Evolutionary conservation across 2,329 filamentous ascomycete species (phyloP), one percentile per base, ranked within the genome.

Genomic region (Moelleriella libera): DNA sequence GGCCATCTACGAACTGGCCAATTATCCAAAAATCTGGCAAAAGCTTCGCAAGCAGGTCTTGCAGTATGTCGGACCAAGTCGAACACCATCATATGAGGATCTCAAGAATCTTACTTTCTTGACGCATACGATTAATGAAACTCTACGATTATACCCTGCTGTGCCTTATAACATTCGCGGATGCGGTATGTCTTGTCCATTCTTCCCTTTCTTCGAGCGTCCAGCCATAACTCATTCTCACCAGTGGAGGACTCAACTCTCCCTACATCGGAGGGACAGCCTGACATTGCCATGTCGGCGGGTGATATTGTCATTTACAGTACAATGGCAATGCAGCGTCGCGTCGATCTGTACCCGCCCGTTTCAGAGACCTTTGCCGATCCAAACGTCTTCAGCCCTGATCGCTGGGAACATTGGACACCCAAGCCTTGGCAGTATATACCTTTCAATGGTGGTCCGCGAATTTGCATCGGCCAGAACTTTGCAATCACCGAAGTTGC

Each of bases 71-170:
- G 88, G 88, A 1, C 63, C 75, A 3, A 67, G 76, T 6, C 65
- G 72, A 10, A 66, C 70, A 6, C 82, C 82, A 0, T 86, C 82
- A 0, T 95, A 94, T 61, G 74, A 78, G 10, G 78, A 95, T 59
- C 72, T 96, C 49, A 95, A 94, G 69, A 74, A 74, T 52, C 92
- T 95, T 87, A 84, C 83, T 56, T 94, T 89, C 62, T 75, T 94
- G 47, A 71, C 80, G 59, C 71, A 82, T 55, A 68, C 83, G 37
- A 73, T 94, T 55, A 83, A 86, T 64, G 87, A 94, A 67, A 85
- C 80, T 0, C 72, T 89, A 51, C 80, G 87, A 11, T 64, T 90
- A 6, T 88, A 90, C 62, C 86, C 87, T 1, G 75, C 79, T 6
- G 83, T 92, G 1, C 85, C 87, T 0, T 84, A 83, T 68, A 92